Conservation (phyloP, 371 early-diverging fungal species). For the Zychaea mexicana region DNA sequence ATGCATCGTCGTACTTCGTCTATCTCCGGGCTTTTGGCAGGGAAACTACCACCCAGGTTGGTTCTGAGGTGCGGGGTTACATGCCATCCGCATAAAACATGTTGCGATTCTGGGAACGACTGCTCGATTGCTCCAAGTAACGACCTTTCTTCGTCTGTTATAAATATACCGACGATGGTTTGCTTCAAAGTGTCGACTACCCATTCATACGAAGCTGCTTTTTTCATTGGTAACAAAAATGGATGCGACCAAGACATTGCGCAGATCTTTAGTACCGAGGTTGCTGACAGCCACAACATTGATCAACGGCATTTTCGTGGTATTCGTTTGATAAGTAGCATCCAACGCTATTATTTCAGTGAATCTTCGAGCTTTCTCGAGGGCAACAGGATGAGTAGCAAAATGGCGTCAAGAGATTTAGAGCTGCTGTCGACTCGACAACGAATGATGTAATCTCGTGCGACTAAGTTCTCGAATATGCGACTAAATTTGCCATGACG, state of each 20-base stretch:
- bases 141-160: not conserved
- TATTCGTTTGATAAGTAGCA: not conserved
- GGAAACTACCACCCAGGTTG: not conserved
- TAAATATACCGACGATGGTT: not conserved
- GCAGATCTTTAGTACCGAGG: not conserved
- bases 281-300: slow-evolving; percentile 8
- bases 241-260: not conserved
- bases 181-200: not conserved
- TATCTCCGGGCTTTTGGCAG: not conserved
- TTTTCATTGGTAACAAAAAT: not conserved
- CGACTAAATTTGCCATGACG: not conserved
- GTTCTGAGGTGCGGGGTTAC: not conserved
- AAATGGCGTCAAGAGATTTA: not conserved
- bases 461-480: not conserved
- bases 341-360: not conserved
- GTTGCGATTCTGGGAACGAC: not conserved
- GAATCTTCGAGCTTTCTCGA: not conserved
- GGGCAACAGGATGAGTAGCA: not conserved
- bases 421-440: not conserved
- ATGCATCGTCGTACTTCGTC: not conserved
- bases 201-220: no score
- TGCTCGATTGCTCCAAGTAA: not conserved
- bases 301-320: not conserved
- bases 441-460: not conserved
- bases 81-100: slow-evolving; percentile 9